Conservation (phyloP, 257 asterid genomes). For the Ehretia macrophylla region DNA sequence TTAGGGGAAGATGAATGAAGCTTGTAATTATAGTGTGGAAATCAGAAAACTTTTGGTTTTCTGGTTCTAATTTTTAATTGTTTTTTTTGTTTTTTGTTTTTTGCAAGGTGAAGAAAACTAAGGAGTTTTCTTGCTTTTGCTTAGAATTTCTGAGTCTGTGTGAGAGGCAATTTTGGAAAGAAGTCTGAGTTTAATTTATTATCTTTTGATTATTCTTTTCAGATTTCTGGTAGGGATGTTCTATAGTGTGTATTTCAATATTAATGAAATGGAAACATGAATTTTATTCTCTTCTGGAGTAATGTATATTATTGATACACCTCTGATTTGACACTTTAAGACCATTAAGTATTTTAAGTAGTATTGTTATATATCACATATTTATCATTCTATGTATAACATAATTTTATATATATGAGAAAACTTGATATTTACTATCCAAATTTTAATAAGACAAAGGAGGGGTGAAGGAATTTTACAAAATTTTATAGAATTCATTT, state of each 20-base stretch:
- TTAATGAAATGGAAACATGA: not conserved
- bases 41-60: not conserved
- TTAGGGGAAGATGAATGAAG: not conserved
- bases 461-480: too few relatives aligned
- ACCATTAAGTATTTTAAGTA: not conserved
- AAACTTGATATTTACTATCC: too few relatives aligned
- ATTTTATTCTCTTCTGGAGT: not conserved
- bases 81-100: not conserved
- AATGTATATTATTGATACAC: not conserved
- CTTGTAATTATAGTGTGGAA: not conserved
- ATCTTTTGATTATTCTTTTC: not conserved
- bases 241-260: not conserved
- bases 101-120: not conserved
- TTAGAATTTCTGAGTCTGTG: not conserved
- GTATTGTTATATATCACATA: too few relatives aligned
- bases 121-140: not conserved
- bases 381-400: too few relatives aligned
- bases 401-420: too few relatives aligned
- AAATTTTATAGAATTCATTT: too few relatives aligned
- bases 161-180: constrained; percentile 1
- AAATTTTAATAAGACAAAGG: too few relatives aligned
- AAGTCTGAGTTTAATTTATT: not conserved
- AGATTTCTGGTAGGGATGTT: not conserved
- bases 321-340: not conserved
- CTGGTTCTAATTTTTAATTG: not conserved